These are phyloP conservation scores for Vitis hybrid DNA, from an alignment of 177 flowering plant species.

Conservation along the genomic window DNA sequence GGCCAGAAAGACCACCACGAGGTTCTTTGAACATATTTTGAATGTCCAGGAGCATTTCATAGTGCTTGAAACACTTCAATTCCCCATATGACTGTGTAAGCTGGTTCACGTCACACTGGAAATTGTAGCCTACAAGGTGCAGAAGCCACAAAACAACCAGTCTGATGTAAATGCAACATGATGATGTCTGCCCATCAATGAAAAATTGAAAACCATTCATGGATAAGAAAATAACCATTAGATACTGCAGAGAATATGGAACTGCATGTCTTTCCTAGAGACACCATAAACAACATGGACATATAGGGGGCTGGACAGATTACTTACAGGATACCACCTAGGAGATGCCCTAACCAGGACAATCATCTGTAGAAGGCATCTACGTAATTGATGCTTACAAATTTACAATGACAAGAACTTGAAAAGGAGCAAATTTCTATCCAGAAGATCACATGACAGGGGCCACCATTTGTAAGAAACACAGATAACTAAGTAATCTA, in stretches of 20 bases:
- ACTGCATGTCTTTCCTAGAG: background rate
- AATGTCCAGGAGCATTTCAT: slow-evolving; percentile 86
- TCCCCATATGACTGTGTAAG: slow-evolving; percentile 68
- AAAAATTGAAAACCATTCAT: background rate
- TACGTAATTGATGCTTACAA: too few relatives aligned
- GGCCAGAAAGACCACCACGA: slow-evolving; percentile 90
- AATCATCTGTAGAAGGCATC: too few relatives aligned
- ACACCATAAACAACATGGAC: background rate
- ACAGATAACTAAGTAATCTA: background rate
- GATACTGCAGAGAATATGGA: background rate
- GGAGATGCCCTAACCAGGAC: background rate
- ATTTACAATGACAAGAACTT: too few relatives aligned
- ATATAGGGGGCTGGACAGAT: background rate
- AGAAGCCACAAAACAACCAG: slow-evolving; percentile 13
- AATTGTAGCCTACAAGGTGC: slow-evolving; percentile 71
- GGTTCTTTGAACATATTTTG: slow-evolving; percentile 81
- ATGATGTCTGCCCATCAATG: background rate
- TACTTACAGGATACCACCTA: background rate
- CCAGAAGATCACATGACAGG: too few relatives aligned
- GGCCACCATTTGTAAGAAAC: too few relatives aligned
- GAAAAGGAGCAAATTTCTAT: too few relatives aligned
- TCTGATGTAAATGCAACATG: background rate
- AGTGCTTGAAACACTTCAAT: slow-evolving; percentile 77
- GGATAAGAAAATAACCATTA: background rate
- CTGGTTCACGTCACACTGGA: slow-evolving; percentile 77